Conservation (phyloP, 2,329 filamentous ascomycete genomes). For the Ilyonectria sp. region DNA sequence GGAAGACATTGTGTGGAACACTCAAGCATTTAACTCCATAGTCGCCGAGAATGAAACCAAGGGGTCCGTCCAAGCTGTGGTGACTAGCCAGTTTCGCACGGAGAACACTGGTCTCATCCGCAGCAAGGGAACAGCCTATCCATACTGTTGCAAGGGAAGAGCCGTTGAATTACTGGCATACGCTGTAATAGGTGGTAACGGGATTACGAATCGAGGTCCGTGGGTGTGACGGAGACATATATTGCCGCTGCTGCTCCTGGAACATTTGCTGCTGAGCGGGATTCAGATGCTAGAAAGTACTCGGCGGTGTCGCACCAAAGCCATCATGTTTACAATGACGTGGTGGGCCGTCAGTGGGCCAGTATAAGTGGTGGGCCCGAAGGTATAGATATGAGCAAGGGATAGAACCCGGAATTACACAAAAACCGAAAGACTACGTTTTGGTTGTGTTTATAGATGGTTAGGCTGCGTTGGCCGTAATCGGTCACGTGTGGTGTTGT, state of each 20-base stretch:
- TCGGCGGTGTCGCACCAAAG: conserved; percentile 81
- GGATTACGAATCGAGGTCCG: conserved; percentile 9
- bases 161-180: no score
- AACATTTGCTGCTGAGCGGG: conserved; percentile 73
- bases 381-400: no score
- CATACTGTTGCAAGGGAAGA: background rate
- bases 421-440: no score
- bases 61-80: background rate
- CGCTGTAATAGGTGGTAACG: background rate
- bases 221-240: conserved; percentile 45
- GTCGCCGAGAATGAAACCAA: background rate
- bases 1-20: background rate
- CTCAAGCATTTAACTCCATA: background rate
- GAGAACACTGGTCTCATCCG: background rate
- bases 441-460: no score
- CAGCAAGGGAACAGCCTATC: background rate
- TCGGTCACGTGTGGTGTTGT: no score
- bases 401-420: no score
- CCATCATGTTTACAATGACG: conserved; percentile 50
- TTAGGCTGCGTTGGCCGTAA: no score
- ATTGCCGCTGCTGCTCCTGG: conserved; percentile 65
- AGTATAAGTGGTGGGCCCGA: no score
- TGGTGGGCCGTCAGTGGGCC: no score
- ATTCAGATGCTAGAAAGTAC: conserved; percentile 80
- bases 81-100: background rate